phyloP scores from a whole-genome alignment of 2,329 filamentous ascomycete genomes.

The Ophiostoma novo-ulmi region DNA sequence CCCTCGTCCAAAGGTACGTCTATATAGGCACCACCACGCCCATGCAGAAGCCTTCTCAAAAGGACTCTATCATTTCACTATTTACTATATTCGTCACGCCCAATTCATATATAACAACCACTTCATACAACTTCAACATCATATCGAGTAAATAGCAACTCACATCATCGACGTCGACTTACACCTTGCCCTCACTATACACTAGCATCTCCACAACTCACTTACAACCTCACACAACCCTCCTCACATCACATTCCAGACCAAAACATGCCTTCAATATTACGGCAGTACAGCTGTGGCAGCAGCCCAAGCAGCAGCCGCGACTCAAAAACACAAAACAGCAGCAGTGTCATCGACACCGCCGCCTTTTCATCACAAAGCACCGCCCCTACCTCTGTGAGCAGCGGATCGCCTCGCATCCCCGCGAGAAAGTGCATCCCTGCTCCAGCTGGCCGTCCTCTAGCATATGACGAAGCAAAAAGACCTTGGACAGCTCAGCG shows the following conservation, averaged over 20 bases:
- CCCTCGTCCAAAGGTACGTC: not conserved
- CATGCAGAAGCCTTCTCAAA: not conserved
- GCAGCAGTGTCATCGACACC: constrained; percentile 43
- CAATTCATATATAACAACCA: not conserved
- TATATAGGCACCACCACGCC: constrained; percentile 12
- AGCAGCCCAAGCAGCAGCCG: constrained; percentile 28
- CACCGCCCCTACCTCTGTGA: constrained; percentile 44
- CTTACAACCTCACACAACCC: constrained; percentile 8
- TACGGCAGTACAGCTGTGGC: constrained; percentile 33
- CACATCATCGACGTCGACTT: not conserved
- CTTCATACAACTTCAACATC: not conserved
- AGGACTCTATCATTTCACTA: not conserved
- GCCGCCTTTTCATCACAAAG: constrained; percentile 37
- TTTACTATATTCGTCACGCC: not conserved
- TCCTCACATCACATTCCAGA: constrained; percentile 10
- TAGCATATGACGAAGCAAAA: not conserved
- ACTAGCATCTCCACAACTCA: not conserved
- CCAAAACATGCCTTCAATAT: constrained; percentile 33
- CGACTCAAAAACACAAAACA: constrained; percentile 37
- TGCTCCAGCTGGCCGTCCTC: constrained; percentile 11
- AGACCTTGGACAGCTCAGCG: not conserved
- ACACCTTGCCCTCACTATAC: not conserved
- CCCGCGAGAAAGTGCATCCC: constrained; percentile 35
- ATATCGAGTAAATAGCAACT: not conserved
- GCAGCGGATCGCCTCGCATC: constrained; percentile 37